phyloP scores from a whole-genome alignment of 2,329 filamentous ascomycete genomes.

The Alternaria arborescens region DNA sequence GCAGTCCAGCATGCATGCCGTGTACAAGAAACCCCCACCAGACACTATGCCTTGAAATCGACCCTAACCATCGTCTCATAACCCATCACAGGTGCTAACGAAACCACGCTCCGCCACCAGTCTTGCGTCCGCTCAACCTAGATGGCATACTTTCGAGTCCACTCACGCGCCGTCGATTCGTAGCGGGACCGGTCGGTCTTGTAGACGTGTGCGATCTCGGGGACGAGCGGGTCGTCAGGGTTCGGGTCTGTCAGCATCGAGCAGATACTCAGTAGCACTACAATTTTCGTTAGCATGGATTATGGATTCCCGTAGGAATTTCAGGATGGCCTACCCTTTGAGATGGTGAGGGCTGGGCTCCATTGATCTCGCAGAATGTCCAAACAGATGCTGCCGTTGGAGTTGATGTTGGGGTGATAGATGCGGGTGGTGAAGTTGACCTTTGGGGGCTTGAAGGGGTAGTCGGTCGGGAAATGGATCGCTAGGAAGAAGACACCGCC shows the following conservation, averaged over 20 bases:
- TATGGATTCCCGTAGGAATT: background rate
- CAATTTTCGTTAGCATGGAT: conserved; percentile 8
- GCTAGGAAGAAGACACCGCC: conserved; percentile 98
- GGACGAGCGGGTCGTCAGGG: conserved; percentile 97
- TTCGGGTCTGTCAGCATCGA: conserved; percentile 99
- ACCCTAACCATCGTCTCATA: conserved; percentile 25
- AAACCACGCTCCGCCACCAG: conserved; percentile 21
- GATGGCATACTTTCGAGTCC: conserved; percentile 99
- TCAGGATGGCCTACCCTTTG: conserved; percentile 75
- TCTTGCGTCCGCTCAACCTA: conserved; percentile 54
- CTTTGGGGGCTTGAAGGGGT: conserved; percentile 99
- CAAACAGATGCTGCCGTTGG: conserved; percentile 98
- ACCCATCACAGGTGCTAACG: conserved; percentile 38
- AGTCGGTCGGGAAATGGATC: conserved; percentile 99
- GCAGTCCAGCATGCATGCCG: conserved; percentile 41
- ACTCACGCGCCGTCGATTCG: conserved; percentile 95
- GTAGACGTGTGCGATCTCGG: conserved; percentile 99
- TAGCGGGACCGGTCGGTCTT: conserved; percentile 97
- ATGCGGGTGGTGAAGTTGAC: conserved; percentile 99
- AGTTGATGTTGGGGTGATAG: conserved; percentile 99
- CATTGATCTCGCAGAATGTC: conserved; percentile 99
- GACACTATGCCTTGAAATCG: conserved; percentile 38
- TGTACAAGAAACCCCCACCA: conserved; percentile 40
- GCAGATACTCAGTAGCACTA: conserved; percentile 97
- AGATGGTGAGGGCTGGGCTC: conserved; percentile 98